Evolutionary conservation across 2,329 filamentous ascomycete species (phyloP).

Genomic region (Sordariomycetes sp.): DNA sequence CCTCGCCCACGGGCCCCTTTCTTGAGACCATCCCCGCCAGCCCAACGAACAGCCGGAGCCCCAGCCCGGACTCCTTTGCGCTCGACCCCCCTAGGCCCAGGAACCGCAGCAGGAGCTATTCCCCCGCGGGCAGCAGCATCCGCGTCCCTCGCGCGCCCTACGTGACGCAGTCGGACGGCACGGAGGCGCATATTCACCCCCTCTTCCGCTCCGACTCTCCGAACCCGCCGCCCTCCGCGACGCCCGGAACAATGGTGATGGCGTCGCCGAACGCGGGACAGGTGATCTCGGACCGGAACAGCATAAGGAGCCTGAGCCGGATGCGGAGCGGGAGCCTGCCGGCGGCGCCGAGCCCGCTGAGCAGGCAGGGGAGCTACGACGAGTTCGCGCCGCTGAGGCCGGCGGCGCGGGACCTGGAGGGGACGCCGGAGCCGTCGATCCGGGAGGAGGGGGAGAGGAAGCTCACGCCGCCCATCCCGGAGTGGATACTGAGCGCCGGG

Average conservation of each 20-base stretch:
- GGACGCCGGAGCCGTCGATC: constrained; percentile 2
- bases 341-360: constrained; percentile 33
- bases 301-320: constrained; percentile 37
- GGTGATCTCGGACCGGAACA: constrained; percentile 43
- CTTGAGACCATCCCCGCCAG: constrained; percentile 62
- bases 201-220: constrained; percentile 66
- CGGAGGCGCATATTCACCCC: constrained; percentile 64
- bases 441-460: constrained; percentile 23
- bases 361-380: constrained; percentile 37
- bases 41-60: constrained; percentile 52
- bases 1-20: constrained; percentile 29
- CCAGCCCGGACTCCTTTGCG: constrained; percentile 49
- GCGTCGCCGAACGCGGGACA: constrained; percentile 60
- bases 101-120: constrained; percentile 40
- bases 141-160: not conserved
- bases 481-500: constrained; percentile 48
- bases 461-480: constrained; percentile 50
- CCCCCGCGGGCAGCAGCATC: constrained; percentile 21
- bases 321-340: constrained; percentile 47
- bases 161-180: not conserved
- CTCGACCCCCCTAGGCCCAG: constrained; percentile 32
- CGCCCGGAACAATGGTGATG: constrained; percentile 59
- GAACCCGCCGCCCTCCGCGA: constrained; percentile 52
- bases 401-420: not conserved
- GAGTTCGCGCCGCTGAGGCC: constrained; percentile 22